Percentiles rank a stretch among this genome's conserved stretches.
These are phyloP conservation scores for Penicillium sp. DNA, from an alignment of 2,329 filamentous ascomycete species.

Conservation along the genomic window DNA sequence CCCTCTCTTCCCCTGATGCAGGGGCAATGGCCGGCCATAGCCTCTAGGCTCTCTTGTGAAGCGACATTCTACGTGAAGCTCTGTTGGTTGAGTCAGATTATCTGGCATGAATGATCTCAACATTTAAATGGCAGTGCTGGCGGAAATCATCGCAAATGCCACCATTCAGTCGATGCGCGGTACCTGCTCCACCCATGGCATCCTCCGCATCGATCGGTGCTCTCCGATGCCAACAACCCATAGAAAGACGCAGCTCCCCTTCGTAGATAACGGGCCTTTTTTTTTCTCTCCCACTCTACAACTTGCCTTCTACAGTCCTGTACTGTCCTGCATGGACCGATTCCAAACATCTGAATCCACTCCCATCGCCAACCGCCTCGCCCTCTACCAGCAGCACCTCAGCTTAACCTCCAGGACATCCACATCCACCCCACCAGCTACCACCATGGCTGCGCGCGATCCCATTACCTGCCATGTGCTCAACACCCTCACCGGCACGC, in stretches of 20 bases:
- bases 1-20: neutral
- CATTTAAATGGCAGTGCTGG: too few relatives aligned
- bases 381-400: conserved; percentile 36
- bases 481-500: conserved; percentile 48
- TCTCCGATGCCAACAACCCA: conserved; percentile 34
- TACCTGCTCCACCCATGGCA: conserved; percentile 18
- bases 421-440: conserved; percentile 13
- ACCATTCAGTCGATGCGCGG: too few relatives aligned
- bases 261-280: conserved; percentile 2
- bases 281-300: conserved; percentile 2
- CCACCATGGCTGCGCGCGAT: conserved; percentile 39
- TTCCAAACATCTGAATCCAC: conserved; percentile 19
- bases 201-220: conserved; percentile 33
- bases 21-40: too few relatives aligned
- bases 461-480: conserved; percentile 53
- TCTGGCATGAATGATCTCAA: too few relatives aligned
- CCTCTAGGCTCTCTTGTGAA: too few relatives aligned
- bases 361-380: conserved; percentile 33
- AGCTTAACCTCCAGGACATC: conserved; percentile 12
- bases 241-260: conserved; percentile 12
- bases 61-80: too few relatives aligned
- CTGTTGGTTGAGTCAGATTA: too few relatives aligned
- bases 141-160: too few relatives aligned
- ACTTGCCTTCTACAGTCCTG: conserved; percentile 2
- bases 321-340: conserved; percentile 22